Evolutionary conservation across 2,329 filamentous ascomycete genomes (phyloP), one percentile per base, ranked within the genome.

Genomic region (Coniochaeta prunicola): DNA sequence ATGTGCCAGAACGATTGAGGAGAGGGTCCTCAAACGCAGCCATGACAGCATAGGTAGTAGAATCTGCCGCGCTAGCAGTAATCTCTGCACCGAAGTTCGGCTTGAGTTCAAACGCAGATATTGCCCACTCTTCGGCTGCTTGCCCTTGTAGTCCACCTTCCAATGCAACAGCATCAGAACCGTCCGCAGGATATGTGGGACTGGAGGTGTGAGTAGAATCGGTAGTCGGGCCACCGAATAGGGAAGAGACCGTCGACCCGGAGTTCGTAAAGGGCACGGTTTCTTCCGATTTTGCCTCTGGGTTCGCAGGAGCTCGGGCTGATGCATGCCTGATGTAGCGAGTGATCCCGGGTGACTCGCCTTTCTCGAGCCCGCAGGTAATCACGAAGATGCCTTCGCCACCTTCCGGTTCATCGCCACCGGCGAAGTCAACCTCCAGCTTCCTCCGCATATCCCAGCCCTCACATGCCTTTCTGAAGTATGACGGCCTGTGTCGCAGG

Each of bases 391-490:
- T 76, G 17, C 80, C 81, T 71, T 97, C 93, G 21, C 92, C 92
- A 28, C 86, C 87, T 55, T 86, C 84, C 58, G 84, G 77, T n/a
- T 84, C 83, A 72, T 94, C 89, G 64, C 92, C 90, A 21, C 84
- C 86, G 42, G 89, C 89, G 73, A 97, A 97, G 69, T 99, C 94
- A 2, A 96, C 91, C 66, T 94, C 88, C 2, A 97, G 76, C 62
- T 79, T 86, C 61, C 92, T 84, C 57, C 86, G 86, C 92, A 97
- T 97, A 67, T 97, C 90, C 93, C 94, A 97, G 2, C 89, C 89
- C 59, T 89, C 77, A 67, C 90, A 97, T 1, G 85, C 78, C 66
- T 86, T 87, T 24, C 87, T 85, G 70, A 96, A 96, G 65, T 96
- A 84, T 42, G 84, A 82, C 4, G 93, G 92, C 64, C 84, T 87